Evolutionary conservation across 2,329 filamentous ascomycete genomes (phyloP), one percentile per base, ranked within the genome.

Genomic region (Cercospora sp.): DNA sequence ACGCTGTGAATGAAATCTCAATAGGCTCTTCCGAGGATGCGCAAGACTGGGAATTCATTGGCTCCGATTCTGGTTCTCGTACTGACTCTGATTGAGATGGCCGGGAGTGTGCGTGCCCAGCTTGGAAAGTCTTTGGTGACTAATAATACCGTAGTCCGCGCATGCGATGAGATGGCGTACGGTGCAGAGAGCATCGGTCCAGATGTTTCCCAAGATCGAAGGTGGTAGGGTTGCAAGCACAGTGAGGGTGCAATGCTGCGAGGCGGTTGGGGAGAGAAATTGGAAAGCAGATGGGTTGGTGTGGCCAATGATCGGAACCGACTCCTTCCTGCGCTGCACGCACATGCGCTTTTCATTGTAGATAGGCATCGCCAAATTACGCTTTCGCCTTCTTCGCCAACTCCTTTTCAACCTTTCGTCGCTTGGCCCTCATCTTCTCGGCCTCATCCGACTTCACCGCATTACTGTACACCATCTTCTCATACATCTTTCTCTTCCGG

Each of bases 401-500:
- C 20, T 61, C 70, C 68, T 75, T 75, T 82, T 98, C 95, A 69
- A 97, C 81, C 86, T 89, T 96, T 82, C 95, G 91, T 81, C 92
- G 89, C 90, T 99, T 99, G 66, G 86, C 87, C 74, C 94, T 87
- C 79, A 99, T 83, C 82, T 90, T 91, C 83, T 94, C 91, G 59
- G 94, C 92, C 83, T 97, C 93, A 28, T 89, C 91, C 73, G 94
- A 94, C 85, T 93, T 92, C 86, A 95, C 94, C 82, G 90, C 94
- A 81, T 97, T 97, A 70, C 89, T 93, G 82, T 96, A 96, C 77
- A 93, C 86, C 92, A 99, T 99, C 84, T 97, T 95, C 85, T 98
- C 95, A 73, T 94, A 91, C 76, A 97, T 84, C 89, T 97, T 97
- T 76, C 95, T 87, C 89, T 98, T 99, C 87, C 96, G 95, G 81